Evolutionary conservation across 495 filamentous ascomycete species (phyloP).

Genomic region (Penicillium angulare): DNA sequence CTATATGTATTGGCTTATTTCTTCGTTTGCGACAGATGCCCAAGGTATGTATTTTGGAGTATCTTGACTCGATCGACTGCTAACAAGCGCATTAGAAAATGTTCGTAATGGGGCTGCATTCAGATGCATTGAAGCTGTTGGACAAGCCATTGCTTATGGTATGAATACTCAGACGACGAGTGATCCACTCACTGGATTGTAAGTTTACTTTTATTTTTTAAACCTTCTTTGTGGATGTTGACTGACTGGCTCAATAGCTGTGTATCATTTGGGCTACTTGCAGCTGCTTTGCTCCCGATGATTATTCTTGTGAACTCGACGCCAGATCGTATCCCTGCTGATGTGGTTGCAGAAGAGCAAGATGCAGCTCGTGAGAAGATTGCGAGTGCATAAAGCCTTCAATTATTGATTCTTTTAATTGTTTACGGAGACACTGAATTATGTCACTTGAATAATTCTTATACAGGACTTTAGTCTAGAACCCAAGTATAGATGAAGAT

Average conservation of each 20-base stretch:
- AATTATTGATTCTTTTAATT: too few relatives aligned
- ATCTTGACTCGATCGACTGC: neutral
- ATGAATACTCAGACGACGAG: constrained; percentile 34
- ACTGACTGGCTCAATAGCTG: constrained; percentile 13
- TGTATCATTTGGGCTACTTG: constrained; percentile 27
- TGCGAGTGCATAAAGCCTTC: neutral
- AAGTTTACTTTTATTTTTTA: constrained; percentile 6
- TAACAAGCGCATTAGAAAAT: constrained; percentile 17
- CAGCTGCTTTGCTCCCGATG: constrained; percentile 22
- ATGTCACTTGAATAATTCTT: too few relatives aligned
- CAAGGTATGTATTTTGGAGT: constrained; percentile 20
- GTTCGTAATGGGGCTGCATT: constrained; percentile 32
- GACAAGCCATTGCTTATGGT: constrained; percentile 29
- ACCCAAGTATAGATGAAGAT: too few relatives aligned
- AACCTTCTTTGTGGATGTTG: neutral
- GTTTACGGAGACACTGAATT: too few relatives aligned
- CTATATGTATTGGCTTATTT: constrained; percentile 34
- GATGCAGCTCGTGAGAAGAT: constrained; percentile 17
- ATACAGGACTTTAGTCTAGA: too few relatives aligned
- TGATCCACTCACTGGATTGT: constrained; percentile 29
- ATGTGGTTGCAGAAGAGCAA: constrained; percentile 28
- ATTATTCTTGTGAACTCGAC: constrained; percentile 29
- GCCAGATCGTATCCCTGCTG: constrained; percentile 29
- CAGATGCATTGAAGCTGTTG: constrained; percentile 29
- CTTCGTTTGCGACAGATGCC: constrained; percentile 29